Base-by-base conservation (phyloP, 495 filamentous ascomycete genomes). In the Penicillium goetzii region DNA sequence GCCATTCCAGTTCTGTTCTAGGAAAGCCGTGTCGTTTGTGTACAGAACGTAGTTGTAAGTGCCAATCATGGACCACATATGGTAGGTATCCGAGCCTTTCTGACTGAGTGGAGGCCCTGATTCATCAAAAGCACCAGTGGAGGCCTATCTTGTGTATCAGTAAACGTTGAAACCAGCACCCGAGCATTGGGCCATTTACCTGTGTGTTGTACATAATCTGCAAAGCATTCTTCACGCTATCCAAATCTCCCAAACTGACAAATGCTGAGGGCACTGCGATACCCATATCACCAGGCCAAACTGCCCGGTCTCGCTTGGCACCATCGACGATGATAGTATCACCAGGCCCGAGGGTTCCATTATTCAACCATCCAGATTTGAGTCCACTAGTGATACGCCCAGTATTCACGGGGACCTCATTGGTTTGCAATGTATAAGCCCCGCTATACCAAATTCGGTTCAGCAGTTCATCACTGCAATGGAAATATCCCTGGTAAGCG, bases 401-500 rank as follows among this genome's bases (percentile, higher is more conserved):
- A 17, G 81, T 85, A 62, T 80, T 74, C 0, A 80, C 79, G 12
- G 83, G 82, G 0, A 88, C 82, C 9, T 79, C 74, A 70, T 87
- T 86, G 1, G 84, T 85, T 68, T 89, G 85, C 36, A 85, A 72
- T 0, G 87, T 89, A 61, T 85, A 89, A 8, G 86, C 86, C 8
- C 87, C 86, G 58, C 83, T 82, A 61, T 89, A 89, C 85, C 85
- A 89, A 58, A 88, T 83, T 6, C 83, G 76, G 64, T 89, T 89
- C 49, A 90, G 76, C 25, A 84, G 68, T 32, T 86, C 79, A 69
- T 88, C 85, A 60, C 76, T 81, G 63, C 78, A 83, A 62, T 88
- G 81, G 60, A 89, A 89, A 60, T 88, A 89, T 11, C 86, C 86
- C 64, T 85, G 84, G 55, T 88, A 88, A 4, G 85, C 86, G 23